Base-by-base conservation (phyloP, 352 stramenopile genomes). In the Saprolegnia parasitica region DNA sequence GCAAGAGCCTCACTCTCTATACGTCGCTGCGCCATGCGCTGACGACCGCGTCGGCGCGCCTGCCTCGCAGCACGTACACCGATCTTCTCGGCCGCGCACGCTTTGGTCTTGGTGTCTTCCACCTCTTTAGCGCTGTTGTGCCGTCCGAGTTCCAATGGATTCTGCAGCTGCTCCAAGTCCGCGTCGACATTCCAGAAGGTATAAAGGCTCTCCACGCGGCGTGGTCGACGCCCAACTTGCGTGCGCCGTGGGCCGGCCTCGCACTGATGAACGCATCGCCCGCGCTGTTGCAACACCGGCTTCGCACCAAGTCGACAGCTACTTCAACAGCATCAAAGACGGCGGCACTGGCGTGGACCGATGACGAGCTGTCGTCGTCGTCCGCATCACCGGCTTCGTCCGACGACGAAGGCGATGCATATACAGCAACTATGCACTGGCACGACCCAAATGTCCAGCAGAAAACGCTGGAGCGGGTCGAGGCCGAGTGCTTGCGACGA, bases 231-330 rank as follows among this genome's bases (percentile, higher is more conserved):
- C 35, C 3, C 1, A 32, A 54, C 42, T 39, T 13, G 13, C 58
- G 58, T 21, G 49, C 58, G 9, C 58, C 26, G 1, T 67, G 58
- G 58, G 58, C 58, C 23, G 58, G 58, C 10, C 9, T 67, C 10
- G 23, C 42, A 5, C 58, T 67, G 16, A 67, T 67, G 58, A 67
- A 67, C 26, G 37, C 58, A 8, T 40, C 58, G 23, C 58, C 58
- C 40, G 50, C 50, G 58, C 58, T 67, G 6, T 21, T 67, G 9
- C 58, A 67, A 23, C 58, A 67, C 23, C 50, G 58, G n/a, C 37
- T 56, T 21, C 24, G 42, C 42, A n/a, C 42, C 42, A 49, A 49
- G 18, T 20, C 21, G 56, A 15, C 29, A 4, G 5, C 56, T 5
- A 46, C 24, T 5, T 8, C 58, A 35, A 67, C 13, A 39, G 56